These are phyloP conservation scores for Talaromyces proteolyticus DNA, from an alignment of 495 filamentous ascomycete species.

Conservation along the genomic window DNA sequence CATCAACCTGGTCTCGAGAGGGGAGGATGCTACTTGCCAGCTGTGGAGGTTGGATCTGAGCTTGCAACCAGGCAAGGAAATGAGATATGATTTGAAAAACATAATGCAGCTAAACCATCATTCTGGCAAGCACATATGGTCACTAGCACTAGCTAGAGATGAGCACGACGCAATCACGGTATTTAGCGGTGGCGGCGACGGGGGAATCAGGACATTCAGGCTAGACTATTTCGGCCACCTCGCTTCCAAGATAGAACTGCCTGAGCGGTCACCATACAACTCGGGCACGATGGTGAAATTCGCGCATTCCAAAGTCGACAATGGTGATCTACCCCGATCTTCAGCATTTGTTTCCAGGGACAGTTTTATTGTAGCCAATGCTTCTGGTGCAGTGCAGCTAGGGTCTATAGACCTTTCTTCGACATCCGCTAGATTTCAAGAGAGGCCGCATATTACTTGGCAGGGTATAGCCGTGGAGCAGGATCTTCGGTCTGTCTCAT, in stretches of 20 bases:
- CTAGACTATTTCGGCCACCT: neutral
- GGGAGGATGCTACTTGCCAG: slow-evolving; percentile 71
- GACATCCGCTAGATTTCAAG: neutral
- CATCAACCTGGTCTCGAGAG: slow-evolving; percentile 59
- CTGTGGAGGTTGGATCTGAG: slow-evolving; percentile 56
- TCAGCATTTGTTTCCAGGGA: slow-evolving; percentile 60
- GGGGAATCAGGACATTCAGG: slow-evolving; percentile 40
- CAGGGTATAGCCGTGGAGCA: slow-evolving; percentile 24
- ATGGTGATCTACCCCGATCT: slow-evolving; percentile 33
- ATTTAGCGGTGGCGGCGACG: slow-evolving; percentile 86
- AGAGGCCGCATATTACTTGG: slow-evolving; percentile 14
- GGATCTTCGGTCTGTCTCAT: slow-evolving; percentile 23
- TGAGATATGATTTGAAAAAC: slow-evolving; percentile 41
- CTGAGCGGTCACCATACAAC: neutral
- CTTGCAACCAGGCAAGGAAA: slow-evolving; percentile 7
- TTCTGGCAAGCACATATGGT: slow-evolving; percentile 90
- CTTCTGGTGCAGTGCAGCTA: slow-evolving; percentile 53
- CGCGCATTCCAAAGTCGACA: slow-evolving; percentile 13
- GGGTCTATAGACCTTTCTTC: slow-evolving; percentile 21
- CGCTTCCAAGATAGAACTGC: neutral
- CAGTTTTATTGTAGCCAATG: slow-evolving; percentile 52
- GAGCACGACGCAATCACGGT: slow-evolving; percentile 31
- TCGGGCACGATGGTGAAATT: slow-evolving; percentile 12
- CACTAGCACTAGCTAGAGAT: slow-evolving; percentile 43
- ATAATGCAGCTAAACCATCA: slow-evolving; percentile 55